Conservation (phyloP, 306 rosid genomes). For the Albizia julibrissin region DNA sequence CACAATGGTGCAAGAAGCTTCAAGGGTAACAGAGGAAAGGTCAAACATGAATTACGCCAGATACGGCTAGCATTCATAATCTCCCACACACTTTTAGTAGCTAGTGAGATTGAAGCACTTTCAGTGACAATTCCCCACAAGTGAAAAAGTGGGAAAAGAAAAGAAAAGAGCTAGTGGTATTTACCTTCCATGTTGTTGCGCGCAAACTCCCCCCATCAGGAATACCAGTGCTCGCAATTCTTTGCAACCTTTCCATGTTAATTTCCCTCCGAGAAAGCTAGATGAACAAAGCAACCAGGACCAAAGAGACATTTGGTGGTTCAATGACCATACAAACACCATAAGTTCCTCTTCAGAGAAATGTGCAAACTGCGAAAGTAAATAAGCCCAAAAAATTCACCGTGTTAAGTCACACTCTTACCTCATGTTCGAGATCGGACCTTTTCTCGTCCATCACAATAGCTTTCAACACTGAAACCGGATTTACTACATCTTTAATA, state of each 20-base stretch:
- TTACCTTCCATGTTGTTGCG: constrained; percentile 79
- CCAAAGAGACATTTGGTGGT: neutral
- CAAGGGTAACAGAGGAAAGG: neutral
- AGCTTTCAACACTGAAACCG: constrained; percentile 46
- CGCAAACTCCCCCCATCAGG: constrained; percentile 76
- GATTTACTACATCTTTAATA: constrained; percentile 37
- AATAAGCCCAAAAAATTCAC: neutral
- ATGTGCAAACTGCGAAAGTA: neutral
- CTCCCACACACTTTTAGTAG: neutral
- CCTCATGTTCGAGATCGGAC: constrained; percentile 77
- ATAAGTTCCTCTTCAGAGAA: neutral
- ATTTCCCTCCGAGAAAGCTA: constrained; percentile 69
- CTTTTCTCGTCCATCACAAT: constrained; percentile 75
- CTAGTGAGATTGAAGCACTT: neutral
- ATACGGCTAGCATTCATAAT: neutral
- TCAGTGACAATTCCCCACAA: neutral
- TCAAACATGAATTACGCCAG: neutral
- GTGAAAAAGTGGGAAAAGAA: neutral
- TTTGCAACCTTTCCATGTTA: constrained; percentile 72
- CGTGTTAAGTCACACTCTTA: constrained; percentile 6
- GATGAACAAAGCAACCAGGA: neutral
- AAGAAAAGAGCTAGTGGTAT: neutral
- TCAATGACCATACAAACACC: neutral
- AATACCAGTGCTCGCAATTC: constrained; percentile 71
- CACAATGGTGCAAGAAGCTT: neutral